phyloP scores from a whole-genome alignment of 1,284 basidiomycete genomes.

The Omphalotus olearius region DNA sequence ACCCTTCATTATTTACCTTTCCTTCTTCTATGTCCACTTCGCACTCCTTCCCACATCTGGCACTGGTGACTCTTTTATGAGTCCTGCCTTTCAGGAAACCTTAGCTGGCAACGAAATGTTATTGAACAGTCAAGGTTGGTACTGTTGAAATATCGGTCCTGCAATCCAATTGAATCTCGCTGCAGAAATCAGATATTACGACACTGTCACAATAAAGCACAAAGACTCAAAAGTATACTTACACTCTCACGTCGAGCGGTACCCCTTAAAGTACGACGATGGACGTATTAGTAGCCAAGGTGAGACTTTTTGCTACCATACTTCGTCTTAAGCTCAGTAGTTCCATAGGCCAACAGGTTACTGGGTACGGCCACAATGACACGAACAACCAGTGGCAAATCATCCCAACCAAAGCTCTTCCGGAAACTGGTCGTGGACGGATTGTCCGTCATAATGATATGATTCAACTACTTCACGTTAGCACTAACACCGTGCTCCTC shows the following conservation, averaged over 20 bases:
- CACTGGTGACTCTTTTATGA: constrained; percentile 96
- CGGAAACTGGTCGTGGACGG: constrained; percentile 84
- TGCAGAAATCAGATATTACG: constrained; percentile 90
- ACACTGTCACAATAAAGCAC: constrained; percentile 85
- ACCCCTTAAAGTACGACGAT: constrained; percentile 94
- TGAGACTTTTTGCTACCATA: constrained; percentile 21
- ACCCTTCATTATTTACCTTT: constrained; percentile 88
- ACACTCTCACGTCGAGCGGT: constrained; percentile 88
- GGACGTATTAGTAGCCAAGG: constrained; percentile 95
- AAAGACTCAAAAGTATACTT: constrained; percentile 91
- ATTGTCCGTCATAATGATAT: constrained; percentile 87
- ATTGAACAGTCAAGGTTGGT: constrained; percentile 80
- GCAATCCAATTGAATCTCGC: background rate
- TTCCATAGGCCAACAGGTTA: constrained; percentile 87
- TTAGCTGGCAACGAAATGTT: constrained; percentile 90
- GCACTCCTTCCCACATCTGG: constrained; percentile 88
- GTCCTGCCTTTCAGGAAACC: constrained; percentile 96
- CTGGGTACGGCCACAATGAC: constrained; percentile 93
- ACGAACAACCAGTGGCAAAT: constrained; percentile 97
- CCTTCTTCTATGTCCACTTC: constrained; percentile 97
- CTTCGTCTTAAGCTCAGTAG: constrained; percentile 8
- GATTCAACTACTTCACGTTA: constrained; percentile 86
- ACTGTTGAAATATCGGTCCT: background rate
- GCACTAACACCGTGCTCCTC: constrained; percentile 79
- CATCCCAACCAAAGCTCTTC: constrained; percentile 89